A percentile compares a stretch with the other conserved stretches of the same genome.
Conservation (phyloP, 495 filamentous ascomycete genomes). For the Penicillium samsonianum region DNA sequence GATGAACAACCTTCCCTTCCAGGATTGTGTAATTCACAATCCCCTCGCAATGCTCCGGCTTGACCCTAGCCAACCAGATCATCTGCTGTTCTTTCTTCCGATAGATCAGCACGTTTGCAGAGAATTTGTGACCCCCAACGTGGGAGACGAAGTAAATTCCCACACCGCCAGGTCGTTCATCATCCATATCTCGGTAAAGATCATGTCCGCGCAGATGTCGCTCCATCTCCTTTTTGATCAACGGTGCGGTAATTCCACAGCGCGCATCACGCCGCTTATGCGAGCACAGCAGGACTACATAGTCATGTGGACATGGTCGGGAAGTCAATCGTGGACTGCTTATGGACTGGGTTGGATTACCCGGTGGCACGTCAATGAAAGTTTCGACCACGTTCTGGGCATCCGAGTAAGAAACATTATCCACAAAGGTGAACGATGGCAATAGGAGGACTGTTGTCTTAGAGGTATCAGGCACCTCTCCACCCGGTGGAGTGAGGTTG, state of each 20-base stretch:
- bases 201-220: slow-evolving; percentile 81
- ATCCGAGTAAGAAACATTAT: slow-evolving; percentile 69
- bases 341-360: slow-evolving; percentile 51
- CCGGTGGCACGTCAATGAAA: slow-evolving; percentile 55
- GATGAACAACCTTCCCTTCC: slow-evolving; percentile 91
- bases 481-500: slow-evolving; percentile 68
- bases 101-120: slow-evolving; percentile 89
- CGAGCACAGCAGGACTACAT: slow-evolving; percentile 88
- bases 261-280: slow-evolving; percentile 89
- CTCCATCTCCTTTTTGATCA: slow-evolving; percentile 83
- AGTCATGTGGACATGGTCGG: slow-evolving; percentile 73
- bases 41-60: slow-evolving; percentile 90
- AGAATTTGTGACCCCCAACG: slow-evolving; percentile 92
- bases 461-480: background rate
- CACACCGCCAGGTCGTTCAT: slow-evolving; percentile 81
- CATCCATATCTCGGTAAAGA: slow-evolving; percentile 79
- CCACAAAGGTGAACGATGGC: slow-evolving; percentile 80
- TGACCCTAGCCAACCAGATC: slow-evolving; percentile 88
- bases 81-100: slow-evolving; percentile 72
- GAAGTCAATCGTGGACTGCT: slow-evolving; percentile 50
- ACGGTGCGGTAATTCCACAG: slow-evolving; percentile 89
- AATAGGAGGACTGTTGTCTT: slow-evolving; percentile 80
- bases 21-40: slow-evolving; percentile 85
- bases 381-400: slow-evolving; percentile 68
- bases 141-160: slow-evolving; percentile 95